Percentiles rank a stretch among this genome's conserved stretches.
These are phyloP conservation scores for Colletotrichum cordylinicola DNA, from an alignment of 2,329 filamentous ascomycete genomes.

Conservation along the genomic window DNA sequence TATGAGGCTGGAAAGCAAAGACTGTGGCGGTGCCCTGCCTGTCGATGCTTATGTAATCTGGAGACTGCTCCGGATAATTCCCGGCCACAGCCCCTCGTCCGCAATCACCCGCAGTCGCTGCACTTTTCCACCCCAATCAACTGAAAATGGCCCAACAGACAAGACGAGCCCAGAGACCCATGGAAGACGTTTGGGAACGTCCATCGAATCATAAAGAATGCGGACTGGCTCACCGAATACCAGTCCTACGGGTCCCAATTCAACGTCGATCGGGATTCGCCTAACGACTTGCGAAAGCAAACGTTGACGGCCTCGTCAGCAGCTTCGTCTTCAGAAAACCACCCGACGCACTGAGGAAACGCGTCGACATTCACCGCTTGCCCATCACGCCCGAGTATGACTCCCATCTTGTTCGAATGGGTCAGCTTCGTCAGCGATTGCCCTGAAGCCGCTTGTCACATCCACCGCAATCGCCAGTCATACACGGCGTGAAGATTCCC, in stretches of 20 bases:
- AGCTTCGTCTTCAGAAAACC: neutral
- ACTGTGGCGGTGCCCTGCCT: neutral
- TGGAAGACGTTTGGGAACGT: neutral
- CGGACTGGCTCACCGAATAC: neutral
- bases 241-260: neutral
- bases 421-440: neutral
- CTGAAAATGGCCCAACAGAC: neutral
- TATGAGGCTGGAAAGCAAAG: neutral
- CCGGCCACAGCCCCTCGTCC: neutral
- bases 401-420: neutral
- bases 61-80: neutral
- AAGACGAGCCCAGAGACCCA: neutral
- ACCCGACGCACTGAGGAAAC: neutral
- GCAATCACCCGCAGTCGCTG: neutral
- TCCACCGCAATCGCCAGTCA: neutral
- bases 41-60: neutral
- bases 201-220: neutral
- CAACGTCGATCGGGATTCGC: neutral
- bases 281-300: neutral
- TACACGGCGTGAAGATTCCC: neutral
- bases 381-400: neutral
- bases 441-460: neutral
- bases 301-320: constrained; percentile 2
- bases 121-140: neutral
- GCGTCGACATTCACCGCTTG: neutral